A percentile compares a stretch with the other conserved stretches of the same genome.
Conservation (phyloP, 176 grass and related monocot genomes). For the Triticum aestivum region IWGSC_CS_RefSeq_v2.1 NC_057811.1:179204807-179205306, state of each 20-base stretch:
- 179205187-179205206: neutral
- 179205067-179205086: conserved; percentile 21
- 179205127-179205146: neutral
- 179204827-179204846: neutral
- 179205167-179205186: conserved; percentile 13
- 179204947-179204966: neutral
- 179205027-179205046: neutral
- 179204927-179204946: neutral
- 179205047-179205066: neutral
- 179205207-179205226: neutral
- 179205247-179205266: neutral
- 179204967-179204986: conserved; percentile 23
- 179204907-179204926: neutral
- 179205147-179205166: neutral
- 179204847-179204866: neutral
- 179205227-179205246: conserved; percentile 8
- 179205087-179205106: neutral
- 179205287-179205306: neutral
- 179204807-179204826: neutral
- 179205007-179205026: conserved; percentile 4
- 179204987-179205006: neutral
- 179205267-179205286: conserved; percentile 3
- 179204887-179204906: neutral
- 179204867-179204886: neutral
- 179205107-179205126: conserved; percentile 10